Conservation (phyloP, 192 early-diverging fungal species). For the Jimgerdemannia lactiflua region DNA sequence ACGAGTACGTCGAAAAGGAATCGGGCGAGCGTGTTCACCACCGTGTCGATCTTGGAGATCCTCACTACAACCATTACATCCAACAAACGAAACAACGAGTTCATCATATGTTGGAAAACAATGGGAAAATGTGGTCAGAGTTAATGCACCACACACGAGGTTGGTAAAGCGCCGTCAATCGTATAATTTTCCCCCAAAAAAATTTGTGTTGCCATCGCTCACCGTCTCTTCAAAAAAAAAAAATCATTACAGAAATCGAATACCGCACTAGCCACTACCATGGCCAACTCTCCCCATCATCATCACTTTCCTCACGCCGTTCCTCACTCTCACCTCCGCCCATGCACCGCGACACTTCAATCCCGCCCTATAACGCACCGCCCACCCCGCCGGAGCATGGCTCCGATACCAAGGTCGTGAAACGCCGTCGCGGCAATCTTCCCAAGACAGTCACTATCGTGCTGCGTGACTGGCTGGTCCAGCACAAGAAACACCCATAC, state of each 20-base stretch:
- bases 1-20: constrained; percentile 20
- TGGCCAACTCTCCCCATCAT: not conserved
- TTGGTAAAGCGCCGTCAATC: not conserved
- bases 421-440: constrained; percentile 42
- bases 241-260: not conserved
- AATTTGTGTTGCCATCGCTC: not conserved
- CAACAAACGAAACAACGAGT: constrained; percentile 23
- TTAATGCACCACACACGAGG: not conserved
- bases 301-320: not conserved
- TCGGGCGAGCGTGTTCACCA: constrained; percentile 24
- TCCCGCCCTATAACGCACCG: not conserved
- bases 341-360: not conserved
- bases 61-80: constrained; percentile 20
- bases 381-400: not conserved
- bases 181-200: not conserved
- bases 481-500: constrained; percentile 56
- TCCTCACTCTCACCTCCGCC: not conserved
- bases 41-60: constrained; percentile 25
- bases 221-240: not conserved
- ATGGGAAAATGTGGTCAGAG: constrained; percentile 29
- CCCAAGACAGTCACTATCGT: constrained; percentile 43
- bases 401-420: constrained; percentile 1
- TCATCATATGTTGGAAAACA: constrained; percentile 28
- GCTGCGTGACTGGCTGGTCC: constrained; percentile 47
- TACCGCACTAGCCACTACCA: not conserved